Conservation (phyloP, 2,329 filamentous ascomycete species). For the Monilinia fructicola region DNA sequence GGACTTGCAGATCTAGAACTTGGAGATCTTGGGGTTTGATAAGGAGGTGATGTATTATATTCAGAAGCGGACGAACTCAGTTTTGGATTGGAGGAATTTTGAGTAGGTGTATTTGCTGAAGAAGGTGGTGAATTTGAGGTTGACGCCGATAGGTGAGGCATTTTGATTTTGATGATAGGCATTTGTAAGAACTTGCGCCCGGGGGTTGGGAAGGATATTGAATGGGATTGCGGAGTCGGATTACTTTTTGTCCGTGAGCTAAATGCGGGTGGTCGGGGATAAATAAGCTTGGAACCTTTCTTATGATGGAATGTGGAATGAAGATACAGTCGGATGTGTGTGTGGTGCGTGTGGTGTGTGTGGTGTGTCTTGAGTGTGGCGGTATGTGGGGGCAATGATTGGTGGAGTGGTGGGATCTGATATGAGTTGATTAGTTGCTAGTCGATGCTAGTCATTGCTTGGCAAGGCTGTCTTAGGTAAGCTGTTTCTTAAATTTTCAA, state of each 20-base stretch:
- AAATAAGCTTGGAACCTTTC: not conserved
- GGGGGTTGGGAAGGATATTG: not conserved
- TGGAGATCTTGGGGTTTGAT: not conserved
- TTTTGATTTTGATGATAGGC: slow-evolving; percentile 23
- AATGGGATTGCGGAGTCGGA: slow-evolving; percentile 16
- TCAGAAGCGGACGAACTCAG: slow-evolving; percentile 9
- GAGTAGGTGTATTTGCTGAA: not conserved
- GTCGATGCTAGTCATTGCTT: not conserved
- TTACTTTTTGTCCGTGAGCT: slow-evolving; percentile 11
- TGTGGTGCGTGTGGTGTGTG: too few relatives aligned
- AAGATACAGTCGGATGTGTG: too few relatives aligned
- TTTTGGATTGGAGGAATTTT: not conserved
- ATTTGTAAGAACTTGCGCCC: slow-evolving; percentile 19
- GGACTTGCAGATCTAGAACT: slow-evolving; percentile 34
- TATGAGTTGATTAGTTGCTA: not conserved
- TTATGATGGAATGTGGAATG: not conserved
- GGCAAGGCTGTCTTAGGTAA: too few relatives aligned
- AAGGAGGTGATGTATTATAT: not conserved
- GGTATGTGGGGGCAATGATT: slow-evolving; percentile 7
- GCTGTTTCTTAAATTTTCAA: too few relatives aligned
- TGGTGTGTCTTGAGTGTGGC: not conserved
- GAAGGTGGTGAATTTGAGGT: slow-evolving; percentile 12
- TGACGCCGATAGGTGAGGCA: slow-evolving; percentile 14
- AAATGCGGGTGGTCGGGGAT: slow-evolving; percentile 12
- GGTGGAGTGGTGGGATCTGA: not conserved